phyloP scores from a whole-genome alignment of 371 early-diverging fungal species.

The Cokeromyces recurvatus region DNA sequence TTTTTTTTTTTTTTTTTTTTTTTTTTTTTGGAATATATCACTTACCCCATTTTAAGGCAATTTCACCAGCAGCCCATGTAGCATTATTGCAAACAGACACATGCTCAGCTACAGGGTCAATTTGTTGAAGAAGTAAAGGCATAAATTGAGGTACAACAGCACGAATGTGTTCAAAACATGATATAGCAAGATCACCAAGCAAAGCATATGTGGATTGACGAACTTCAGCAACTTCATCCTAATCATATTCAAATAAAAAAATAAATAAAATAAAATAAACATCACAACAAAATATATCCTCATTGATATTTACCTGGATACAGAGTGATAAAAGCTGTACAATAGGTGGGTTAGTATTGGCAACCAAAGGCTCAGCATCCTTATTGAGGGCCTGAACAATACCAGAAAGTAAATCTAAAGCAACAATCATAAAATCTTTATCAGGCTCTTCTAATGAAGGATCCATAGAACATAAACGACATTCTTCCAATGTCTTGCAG shows the following conservation, averaged over 20 bases:
- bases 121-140: constrained; percentile 69
- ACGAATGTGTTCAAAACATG: constrained; percentile 69
- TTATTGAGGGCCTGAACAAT: constrained; percentile 87
- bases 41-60: constrained; percentile 70
- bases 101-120: constrained; percentile 60
- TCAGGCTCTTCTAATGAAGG: constrained; percentile 72
- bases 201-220: constrained; percentile 93
- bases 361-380: constrained; percentile 71
- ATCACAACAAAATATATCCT: no score
- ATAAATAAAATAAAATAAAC: no score
- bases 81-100: constrained; percentile 88
- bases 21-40: background rate
- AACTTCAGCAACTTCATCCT: constrained; percentile 79
- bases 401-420: constrained; percentile 90
- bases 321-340: constrained; percentile 75
- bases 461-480: constrained; percentile 57
- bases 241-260: background rate
- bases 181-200: constrained; percentile 87
- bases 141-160: constrained; percentile 73
- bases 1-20: background rate
- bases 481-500: constrained; percentile 64
- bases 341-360: constrained; percentile 63
- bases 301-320: constrained; percentile 51
- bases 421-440: constrained; percentile 92
- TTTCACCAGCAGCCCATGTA: constrained; percentile 93